Evolutionary conservation across 2,329 filamentous ascomycete species (phyloP).

Genomic region (Aspergillus viridinutans): DNA sequence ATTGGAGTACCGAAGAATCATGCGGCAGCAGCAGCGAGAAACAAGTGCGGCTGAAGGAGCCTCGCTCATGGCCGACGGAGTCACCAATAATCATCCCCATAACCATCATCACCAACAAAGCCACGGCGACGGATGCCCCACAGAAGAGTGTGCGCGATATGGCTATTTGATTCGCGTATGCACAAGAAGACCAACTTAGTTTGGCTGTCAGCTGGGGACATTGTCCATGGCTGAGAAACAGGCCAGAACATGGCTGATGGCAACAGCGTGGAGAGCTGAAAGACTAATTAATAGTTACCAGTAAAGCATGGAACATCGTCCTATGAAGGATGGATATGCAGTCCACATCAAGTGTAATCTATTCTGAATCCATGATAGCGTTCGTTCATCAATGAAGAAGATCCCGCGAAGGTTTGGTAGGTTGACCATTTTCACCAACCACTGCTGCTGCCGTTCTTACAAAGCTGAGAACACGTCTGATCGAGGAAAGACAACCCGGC

Average conservation of each 20-base stretch:
- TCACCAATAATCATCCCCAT: not conserved
- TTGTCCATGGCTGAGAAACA: not conserved
- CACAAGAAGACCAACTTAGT: not conserved
- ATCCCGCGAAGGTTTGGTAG: not conserved
- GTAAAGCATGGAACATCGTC: not conserved
- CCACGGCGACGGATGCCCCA: conserved; percentile 2
- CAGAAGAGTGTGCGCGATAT: not conserved
- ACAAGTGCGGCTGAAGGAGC: not conserved
- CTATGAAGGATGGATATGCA: not conserved
- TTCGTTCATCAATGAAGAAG: not conserved
- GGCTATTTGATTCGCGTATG: conserved; percentile 1
- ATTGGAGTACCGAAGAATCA: not conserved
- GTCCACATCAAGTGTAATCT: not conserved
- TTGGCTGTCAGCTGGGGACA: not conserved
- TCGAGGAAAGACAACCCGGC: no score
- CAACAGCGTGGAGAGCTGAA: not conserved
- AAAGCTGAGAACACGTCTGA: not conserved
- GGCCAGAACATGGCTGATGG: not conserved
- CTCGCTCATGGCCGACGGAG: not conserved
- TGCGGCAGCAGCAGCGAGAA: not conserved
- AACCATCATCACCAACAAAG: not conserved
- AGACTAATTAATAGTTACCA: not conserved
- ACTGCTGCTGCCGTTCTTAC: not conserved
- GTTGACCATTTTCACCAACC: not conserved
- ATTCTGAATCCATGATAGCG: not conserved